These are phyloP conservation scores for Halophytophthora polymorphica DNA, from an alignment of 352 stramenopile species.

Conservation along the genomic window DNA sequence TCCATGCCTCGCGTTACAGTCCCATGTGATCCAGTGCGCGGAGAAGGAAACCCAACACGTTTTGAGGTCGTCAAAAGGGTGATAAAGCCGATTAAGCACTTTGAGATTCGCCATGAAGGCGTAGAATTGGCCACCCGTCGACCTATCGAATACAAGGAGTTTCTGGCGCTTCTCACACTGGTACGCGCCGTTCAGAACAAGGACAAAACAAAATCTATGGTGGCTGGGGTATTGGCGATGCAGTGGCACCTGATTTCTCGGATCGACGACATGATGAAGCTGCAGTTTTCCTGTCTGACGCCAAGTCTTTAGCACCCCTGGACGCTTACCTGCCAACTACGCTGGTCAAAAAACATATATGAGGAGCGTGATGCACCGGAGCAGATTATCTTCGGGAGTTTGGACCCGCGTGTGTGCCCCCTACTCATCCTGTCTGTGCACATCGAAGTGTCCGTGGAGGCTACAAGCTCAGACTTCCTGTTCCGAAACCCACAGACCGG, in stretches of 20 bases:
- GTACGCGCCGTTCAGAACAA: background rate
- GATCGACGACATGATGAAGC: constrained; percentile 30
- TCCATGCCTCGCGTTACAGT: constrained; percentile 12
- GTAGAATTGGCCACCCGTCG: background rate
- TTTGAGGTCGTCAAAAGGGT: constrained; percentile 17
- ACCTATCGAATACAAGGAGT: constrained; percentile 9
- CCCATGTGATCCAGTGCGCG: constrained; percentile 6
- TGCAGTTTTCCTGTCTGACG: constrained; percentile 6
- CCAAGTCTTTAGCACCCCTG: constrained; percentile 6
- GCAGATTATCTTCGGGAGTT: constrained; percentile 20
- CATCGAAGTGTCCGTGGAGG: constrained; percentile 6
- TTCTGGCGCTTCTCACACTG: constrained; percentile 9
- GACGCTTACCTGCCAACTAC: constrained; percentile 14
- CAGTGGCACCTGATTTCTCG: constrained; percentile 16
- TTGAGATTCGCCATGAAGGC: constrained; percentile 16
- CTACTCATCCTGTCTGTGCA: constrained; percentile 16
- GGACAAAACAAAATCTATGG: background rate
- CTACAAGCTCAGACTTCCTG: constrained; percentile 7
- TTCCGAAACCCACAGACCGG: constrained; percentile 14
- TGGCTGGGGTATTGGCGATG: constrained; percentile 7
- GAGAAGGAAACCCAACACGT: constrained; percentile 11
- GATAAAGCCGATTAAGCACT: constrained; percentile 13
- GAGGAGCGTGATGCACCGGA: constrained; percentile 19
- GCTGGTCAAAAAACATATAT: constrained; percentile 21
- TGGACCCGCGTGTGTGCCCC: constrained; percentile 15